Percentiles rank a stretch among this genome's conserved stretches.
Evolutionary conservation across 2,329 filamentous ascomycete genomes (phyloP).

Genomic region (Triangularia setosa): DNA sequence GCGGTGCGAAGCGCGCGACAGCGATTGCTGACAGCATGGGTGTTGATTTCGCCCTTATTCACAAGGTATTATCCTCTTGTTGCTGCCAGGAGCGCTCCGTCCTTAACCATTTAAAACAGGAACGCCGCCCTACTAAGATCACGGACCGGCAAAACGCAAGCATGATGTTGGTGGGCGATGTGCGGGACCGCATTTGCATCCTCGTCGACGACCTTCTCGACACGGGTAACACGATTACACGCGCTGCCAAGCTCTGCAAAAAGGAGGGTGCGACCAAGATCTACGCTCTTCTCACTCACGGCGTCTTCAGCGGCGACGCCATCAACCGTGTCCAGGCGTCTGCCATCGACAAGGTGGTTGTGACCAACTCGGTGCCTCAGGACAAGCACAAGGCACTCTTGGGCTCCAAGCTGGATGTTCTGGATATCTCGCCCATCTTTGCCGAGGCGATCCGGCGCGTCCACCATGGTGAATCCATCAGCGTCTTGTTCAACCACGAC

Average conservation of each 20-base stretch:
- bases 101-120: constrained; percentile 16
- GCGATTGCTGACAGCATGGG: constrained; percentile 93
- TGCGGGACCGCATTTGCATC: constrained; percentile 70
- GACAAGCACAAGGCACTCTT: constrained; percentile 67
- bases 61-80: constrained; percentile 61
- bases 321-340: constrained; percentile 93
- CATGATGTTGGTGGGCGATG: constrained; percentile 80
- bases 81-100: background rate
- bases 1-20: constrained; percentile 92
- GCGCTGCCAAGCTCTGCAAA: constrained; percentile 94
- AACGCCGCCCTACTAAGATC: constrained; percentile 63
- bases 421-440: constrained; percentile 89
- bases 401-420: constrained; percentile 84
- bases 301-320: constrained; percentile 90
- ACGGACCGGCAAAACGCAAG: constrained; percentile 73
- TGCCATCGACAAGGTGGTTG: constrained; percentile 85
- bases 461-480: constrained; percentile 97
- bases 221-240: constrained; percentile 94
- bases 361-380: constrained; percentile 94
- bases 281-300: constrained; percentile 90
- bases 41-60: constrained; percentile 94
- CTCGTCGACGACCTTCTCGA: constrained; percentile 93
- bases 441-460: constrained; percentile 93
- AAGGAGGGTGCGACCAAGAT: constrained; percentile 90
- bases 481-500: constrained; percentile 85